Conservation (phyloP, 1,139 yeast species). For the Blastobotrys proliferans region DNA sequence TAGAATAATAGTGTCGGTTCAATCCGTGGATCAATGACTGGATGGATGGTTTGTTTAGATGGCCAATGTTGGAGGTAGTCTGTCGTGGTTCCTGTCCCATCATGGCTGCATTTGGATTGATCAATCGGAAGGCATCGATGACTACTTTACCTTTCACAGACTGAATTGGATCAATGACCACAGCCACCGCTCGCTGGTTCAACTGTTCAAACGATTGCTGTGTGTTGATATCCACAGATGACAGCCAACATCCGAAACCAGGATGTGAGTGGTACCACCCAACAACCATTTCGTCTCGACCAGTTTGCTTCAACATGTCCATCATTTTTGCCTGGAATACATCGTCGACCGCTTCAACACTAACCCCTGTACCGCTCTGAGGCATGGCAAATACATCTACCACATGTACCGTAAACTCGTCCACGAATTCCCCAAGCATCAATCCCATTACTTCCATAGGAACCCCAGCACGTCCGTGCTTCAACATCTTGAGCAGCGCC, state of each 20-base stretch:
- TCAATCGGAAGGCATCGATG: conserved; percentile 95
- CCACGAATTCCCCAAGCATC: conserved; percentile 98
- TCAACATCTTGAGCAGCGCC: conserved; percentile 92
- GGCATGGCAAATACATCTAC: conserved; percentile 99
- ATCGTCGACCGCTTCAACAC: conserved; percentile 98
- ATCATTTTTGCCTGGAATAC: conserved; percentile 98
- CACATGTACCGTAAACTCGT: conserved; percentile 94
- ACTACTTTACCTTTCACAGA: conserved; percentile 98
- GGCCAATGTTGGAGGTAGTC: conserved; percentile 93
- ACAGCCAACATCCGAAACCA: conserved; percentile 99
- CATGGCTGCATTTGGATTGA: conserved; percentile 84
- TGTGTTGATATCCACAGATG: conserved; percentile 94
- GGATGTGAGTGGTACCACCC: conserved; percentile 99
- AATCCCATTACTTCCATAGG: conserved; percentile 99
- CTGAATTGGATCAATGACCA: conserved; percentile 95
- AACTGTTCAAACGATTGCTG: conserved; percentile 97
- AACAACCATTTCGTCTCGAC: conserved; percentile 97
- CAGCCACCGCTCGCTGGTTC: conserved; percentile 93
- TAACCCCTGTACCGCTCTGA: conserved; percentile 91
- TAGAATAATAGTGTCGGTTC: conserved; percentile 93
- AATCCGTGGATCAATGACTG: conserved; percentile 97
- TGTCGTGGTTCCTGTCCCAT: conserved; percentile 98
- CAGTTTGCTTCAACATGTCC: conserved; percentile 99
- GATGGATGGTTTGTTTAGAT: conserved; percentile 93
- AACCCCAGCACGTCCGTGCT: conserved; percentile 98